Evolutionary conservation across 768 basidiomycete genomes (phyloP), one percentile per base, ranked within the genome.

Genomic region (Lactarius psammicola): DNA sequence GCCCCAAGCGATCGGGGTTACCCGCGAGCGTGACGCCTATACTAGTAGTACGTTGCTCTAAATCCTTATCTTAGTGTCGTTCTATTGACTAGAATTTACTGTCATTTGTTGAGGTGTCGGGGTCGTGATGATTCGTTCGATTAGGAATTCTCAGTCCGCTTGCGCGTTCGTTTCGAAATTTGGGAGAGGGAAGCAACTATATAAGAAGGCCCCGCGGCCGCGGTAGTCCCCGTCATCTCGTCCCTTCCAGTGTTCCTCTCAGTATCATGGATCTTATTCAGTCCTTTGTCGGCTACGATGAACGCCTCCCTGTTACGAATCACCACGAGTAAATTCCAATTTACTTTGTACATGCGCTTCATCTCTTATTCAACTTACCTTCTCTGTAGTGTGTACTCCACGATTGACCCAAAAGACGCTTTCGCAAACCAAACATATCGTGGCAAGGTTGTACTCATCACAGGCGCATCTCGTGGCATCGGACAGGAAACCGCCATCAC

Each of bases 361-460:
- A 10, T 31, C 20, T 34, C 26, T n/a, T n/a, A n/a, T n/a, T n/a
- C n/a, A n/a, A n/a, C 20, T 31, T 18, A 23, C 23, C 28, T 11
- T 26, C 28, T 31, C 28, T 26, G 18, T 8, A 13, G 55, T 33
- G 10, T 11, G 23, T 56, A 34, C 20, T n/a, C 17, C 9, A 56
- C 55, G 4, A 34, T 56, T 10, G 55, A 56, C 17, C 28, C 17
- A 15, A 28, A 2, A 28, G 30, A 31, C 8, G 55, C 55, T 18
- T 56, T 31, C 55, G 55, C 55, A n/a, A 18, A 56, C 7, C 28
- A n/a, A 56, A 63, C 67, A n/a, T 64, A 64, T 36, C 42, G 58
- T 36, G 66, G 63, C n/a, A 13, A 68, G 51, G 69, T 71, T 31
- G 70, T 67, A 8, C 56, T 70, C 53, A 58, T 71, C 38, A 68